Percentiles rank a stretch among this genome's conserved stretches.
Evolutionary conservation across 129 eudicot genomes (phyloP).

Genomic region (Escallonia rubra): DNA sequence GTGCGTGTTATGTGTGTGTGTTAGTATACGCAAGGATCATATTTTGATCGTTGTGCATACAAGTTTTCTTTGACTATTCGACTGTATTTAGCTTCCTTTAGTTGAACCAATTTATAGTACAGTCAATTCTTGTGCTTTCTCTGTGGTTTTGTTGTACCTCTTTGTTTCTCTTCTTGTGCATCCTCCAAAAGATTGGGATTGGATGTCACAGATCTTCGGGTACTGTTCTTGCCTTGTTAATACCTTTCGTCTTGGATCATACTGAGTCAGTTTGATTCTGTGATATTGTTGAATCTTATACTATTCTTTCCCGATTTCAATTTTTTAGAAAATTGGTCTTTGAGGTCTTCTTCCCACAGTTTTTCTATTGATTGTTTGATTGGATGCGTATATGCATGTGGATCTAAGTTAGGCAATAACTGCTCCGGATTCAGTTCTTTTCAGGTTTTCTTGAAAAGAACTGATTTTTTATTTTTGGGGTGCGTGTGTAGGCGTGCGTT

Average conservation of each 20-base stretch:
- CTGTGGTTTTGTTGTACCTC: not conserved
- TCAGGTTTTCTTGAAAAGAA: not conserved
- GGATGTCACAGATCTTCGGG: not conserved
- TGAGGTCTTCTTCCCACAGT: too few species aligned
- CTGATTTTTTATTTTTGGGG: too few species aligned
- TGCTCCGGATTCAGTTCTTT: not conserved
- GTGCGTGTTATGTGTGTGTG: too few species aligned
- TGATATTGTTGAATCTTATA: not conserved
- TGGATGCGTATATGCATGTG: not conserved
- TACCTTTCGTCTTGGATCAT: conserved; percentile 8
- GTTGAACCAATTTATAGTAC: too few species aligned
- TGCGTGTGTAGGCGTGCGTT: not conserved
- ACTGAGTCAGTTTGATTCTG: conserved; percentile 7
- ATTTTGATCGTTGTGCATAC: too few species aligned
- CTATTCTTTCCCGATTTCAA: conserved; percentile 1
- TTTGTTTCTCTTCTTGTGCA: conserved; percentile 7
- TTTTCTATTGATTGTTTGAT: conserved; percentile 2
- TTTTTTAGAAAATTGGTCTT: not conserved
- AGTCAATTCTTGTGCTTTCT: too few species aligned
- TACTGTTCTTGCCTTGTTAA: not conserved
- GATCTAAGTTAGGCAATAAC: too few species aligned
- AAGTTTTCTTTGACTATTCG: not conserved
- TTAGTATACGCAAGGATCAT: too few species aligned
- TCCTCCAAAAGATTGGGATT: conserved; percentile 17
- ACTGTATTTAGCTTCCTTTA: not conserved